A percentile compares a stretch with the other conserved stretches of the same genome.
These are phyloP conservation scores for Candida sithepensis DNA, from an alignment of 805 yeast species.

Conservation along the genomic window DNA sequence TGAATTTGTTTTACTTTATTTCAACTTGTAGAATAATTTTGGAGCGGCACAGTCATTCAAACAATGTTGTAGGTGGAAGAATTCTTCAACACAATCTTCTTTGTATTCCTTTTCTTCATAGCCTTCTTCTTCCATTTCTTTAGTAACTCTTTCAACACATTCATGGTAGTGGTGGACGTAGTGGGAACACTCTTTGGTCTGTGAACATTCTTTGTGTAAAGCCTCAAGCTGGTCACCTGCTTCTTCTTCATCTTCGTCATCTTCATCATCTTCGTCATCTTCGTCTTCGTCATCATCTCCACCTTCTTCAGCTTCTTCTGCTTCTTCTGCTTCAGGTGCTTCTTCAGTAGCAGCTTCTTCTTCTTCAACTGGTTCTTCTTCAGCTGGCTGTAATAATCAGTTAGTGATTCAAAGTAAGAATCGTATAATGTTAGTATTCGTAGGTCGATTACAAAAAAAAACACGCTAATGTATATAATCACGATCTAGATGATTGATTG, in stretches of 20 bases:
- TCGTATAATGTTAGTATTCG: conserved; percentile 6
- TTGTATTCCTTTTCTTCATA: conserved; percentile 78
- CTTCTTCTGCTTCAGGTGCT: conserved; percentile 28
- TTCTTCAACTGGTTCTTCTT: conserved; percentile 10
- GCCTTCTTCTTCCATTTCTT: conserved; percentile 78
- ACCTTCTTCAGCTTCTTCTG: conserved; percentile 34
- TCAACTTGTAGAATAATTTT: conserved; percentile 80
- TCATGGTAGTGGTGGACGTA: conserved; percentile 87
- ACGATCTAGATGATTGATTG: no score
- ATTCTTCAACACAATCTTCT: conserved; percentile 98
- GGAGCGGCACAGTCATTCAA: conserved; percentile 90
- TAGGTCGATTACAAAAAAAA: not conserved
- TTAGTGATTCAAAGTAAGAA: not conserved
- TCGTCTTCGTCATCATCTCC: conserved; percentile 45
- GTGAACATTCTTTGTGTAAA: conserved; percentile 64
- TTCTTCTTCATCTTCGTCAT: conserved; percentile 52
- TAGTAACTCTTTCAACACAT: conserved; percentile 92
- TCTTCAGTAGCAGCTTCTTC: conserved; percentile 4
- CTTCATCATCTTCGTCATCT: conserved; percentile 38
- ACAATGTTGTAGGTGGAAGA: conserved; percentile 95
- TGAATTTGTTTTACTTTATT: conserved; percentile 38
- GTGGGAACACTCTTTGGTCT: conserved; percentile 63
- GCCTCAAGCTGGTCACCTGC: conserved; percentile 62
- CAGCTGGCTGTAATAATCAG: conserved; percentile 26
- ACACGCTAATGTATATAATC: no score